Evolutionary conservation across 768 basidiomycete genomes (phyloP), one percentile per base, ranked within the genome.

Genomic region (Boletus patriciae): DNA sequence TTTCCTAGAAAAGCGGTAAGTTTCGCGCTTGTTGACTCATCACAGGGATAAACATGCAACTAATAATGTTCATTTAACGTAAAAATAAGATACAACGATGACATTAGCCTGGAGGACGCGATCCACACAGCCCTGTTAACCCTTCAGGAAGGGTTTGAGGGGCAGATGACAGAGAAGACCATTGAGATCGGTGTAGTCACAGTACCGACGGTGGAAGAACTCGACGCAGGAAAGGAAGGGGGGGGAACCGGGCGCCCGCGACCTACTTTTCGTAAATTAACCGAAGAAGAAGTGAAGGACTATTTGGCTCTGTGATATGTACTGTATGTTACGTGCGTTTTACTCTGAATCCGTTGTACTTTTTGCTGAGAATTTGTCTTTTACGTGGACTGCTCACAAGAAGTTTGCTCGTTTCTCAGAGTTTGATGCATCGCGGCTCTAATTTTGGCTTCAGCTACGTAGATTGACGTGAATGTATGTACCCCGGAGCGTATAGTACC

Each of bases 81-180:
- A 57, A 73, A 98, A 94, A 69, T 50, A 72, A 98, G 95, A 70
- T 98, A 98, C 77, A 98, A 96, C 76, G 96, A 99, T 76, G 96
- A 98, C 69, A 96, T 99, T 71, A 97, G 94, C 66, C 78, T 98
- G 55, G 96, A 98, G 76, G 97, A 98, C 72, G 97, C 96, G 34
- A 98, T 98, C 62, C 97, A 99, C 74, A 99, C 97, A 13, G 97
- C 97, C 34, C 84, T 99, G 29, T 76, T 99, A 62, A 99, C 97
- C 36, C 79, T 98, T 62, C 98, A 99, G 76, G 97, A 98, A 76
- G 95, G 97, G 4, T 99, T 98, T 66, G 97, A 99, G 74, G 97
- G 97, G n/a, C 92, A 98, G 70, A 98, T 99, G 96, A 98, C 96
- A 29, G 97, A 98, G 77, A 95, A 97, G 79, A 99, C 97, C 45